A percentile compares a stretch with the other conserved stretches of the same genome.
These are phyloP conservation scores for Amborella trichopoda DNA, from an alignment of 164 flowering plant species.

Conservation along the genomic window DNA sequence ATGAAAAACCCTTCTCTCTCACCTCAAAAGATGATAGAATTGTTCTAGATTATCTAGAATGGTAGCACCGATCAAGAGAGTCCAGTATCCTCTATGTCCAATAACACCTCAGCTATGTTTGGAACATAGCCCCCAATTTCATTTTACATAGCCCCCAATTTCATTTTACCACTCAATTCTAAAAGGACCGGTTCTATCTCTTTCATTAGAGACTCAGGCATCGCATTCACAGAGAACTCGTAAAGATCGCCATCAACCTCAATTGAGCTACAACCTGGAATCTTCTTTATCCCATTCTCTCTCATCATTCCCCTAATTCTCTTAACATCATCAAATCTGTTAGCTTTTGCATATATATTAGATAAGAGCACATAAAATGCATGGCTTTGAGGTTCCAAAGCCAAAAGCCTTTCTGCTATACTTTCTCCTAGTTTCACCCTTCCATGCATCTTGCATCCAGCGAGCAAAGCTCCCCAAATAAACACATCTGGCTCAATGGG, in stretches of 20 bases:
- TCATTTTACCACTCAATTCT: constrained; percentile 22
- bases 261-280: constrained; percentile 63
- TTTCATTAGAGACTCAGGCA: constrained; percentile 23
- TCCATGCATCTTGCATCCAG: constrained; percentile 71
- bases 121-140: constrained; percentile 5
- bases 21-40: too few relatives aligned
- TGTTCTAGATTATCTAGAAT: too few relatives aligned
- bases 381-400: constrained; percentile 54
- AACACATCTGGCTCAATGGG: constrained; percentile 73
- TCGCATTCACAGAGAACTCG: constrained; percentile 53
- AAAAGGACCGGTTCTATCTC: too few relatives aligned
- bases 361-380: constrained; percentile 55
- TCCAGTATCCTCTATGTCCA: constrained; percentile 6
- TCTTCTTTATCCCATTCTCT: constrained; percentile 42
- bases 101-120: not conserved
- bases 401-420: constrained; percentile 36
- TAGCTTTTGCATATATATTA: constrained; percentile 55
- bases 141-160: constrained; percentile 17
- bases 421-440: constrained; percentile 54
- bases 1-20: too few relatives aligned
- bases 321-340: constrained; percentile 40
- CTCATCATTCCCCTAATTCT: constrained; percentile 42
- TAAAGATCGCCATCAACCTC: constrained; percentile 49
- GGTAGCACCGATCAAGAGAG: too few relatives aligned
- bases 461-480: constrained; percentile 83